Conservation (phyloP, 208 protist genomes). For the Leishmania arabica region DNA sequence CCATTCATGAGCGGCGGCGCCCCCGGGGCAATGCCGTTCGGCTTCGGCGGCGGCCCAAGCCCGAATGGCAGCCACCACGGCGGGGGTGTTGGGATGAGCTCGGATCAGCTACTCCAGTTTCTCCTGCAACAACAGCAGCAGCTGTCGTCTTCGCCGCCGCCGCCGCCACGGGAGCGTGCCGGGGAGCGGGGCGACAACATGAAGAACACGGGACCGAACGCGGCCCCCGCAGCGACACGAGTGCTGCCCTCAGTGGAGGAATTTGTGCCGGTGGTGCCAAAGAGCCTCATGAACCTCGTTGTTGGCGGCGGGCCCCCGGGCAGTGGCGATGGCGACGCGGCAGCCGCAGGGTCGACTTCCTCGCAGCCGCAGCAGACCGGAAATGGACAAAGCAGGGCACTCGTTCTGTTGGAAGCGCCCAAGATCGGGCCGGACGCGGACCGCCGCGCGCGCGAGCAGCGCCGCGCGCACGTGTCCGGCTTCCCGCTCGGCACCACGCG, state of each 20-base stretch:
- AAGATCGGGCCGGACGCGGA: slow-evolving; percentile 74
- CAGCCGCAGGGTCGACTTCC: background rate
- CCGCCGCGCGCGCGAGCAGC: slow-evolving; percentile 63
- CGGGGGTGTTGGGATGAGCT: slow-evolving; percentile 19
- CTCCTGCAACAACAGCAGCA: slow-evolving; percentile 29
- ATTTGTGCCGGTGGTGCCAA: slow-evolving; percentile 61
- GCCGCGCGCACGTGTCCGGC: slow-evolving; percentile 81
- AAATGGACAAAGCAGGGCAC: slow-evolving; percentile 11
- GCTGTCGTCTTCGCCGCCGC: background rate
- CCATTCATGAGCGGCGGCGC: slow-evolving; percentile 2
- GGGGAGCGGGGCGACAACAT: background rate
- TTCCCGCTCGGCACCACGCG: slow-evolving; percentile 62
- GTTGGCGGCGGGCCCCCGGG: slow-evolving; percentile 6
- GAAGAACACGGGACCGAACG: background rate
- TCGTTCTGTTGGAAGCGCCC: slow-evolving; percentile 63
- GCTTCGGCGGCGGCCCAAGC: background rate
- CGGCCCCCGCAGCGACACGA: slow-evolving; percentile 15
- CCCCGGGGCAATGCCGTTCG: slow-evolving; percentile 14
- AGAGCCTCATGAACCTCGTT: slow-evolving; percentile 36
- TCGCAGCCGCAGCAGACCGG: background rate
- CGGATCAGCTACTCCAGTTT: slow-evolving; percentile 27
- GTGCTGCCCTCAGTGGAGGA: slow-evolving; percentile 70
- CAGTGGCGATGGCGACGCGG: slow-evolving; percentile 4
- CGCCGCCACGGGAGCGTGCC: slow-evolving; percentile 1
- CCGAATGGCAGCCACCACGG: slow-evolving; percentile 2